Evolutionary conservation across 2,329 filamentous ascomycete species (phyloP), one percentile per base, ranked within the genome.

Genomic region (Blastomyces percursus): DNA sequence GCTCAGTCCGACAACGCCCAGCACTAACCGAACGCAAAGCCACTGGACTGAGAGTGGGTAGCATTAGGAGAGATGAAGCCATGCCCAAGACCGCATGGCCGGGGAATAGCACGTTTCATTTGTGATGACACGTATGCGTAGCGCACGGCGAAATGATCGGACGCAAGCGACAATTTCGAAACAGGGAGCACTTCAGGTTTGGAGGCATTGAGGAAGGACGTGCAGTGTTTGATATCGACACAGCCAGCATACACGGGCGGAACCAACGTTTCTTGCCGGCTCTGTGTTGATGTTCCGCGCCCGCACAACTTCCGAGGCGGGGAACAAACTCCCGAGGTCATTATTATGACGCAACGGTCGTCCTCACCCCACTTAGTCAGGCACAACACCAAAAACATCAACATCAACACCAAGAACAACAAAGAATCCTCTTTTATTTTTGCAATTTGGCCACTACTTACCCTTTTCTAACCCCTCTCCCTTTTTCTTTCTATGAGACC

Each of bases 271-370:
- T 38, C n/a, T 27, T 6, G 8, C 7, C 38, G 35, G 8, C 55
- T 24, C 42, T 21, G 55, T 21, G 38, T 58, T 58, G 55, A n/a
- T 7, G 14, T 38, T 58, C 21, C 38, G 54, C n/a, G 35, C 35
- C 21, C 19, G 35, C 32, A 58, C 32, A 58, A 58, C 35, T 58
- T 40, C 55, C 35, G 55, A 58, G 55, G 55, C 55, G 55, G 55
- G 21, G 38, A 8, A 30, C 7, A 27, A 44, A 32, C 5, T 58
- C 55, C 55, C 55, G 55, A 44, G 21, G 35, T 59, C n/a, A n/a
- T n/a, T 16, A 48, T 27, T 32, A 59, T 59, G 57, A 59, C 57
- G 57, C 42, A 59, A 42, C 35, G 2, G 11, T 19, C 12, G 48
- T 19, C 21, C 11, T 9, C 55, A 19, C 55, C 24, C 55, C 55